A percentile compares a stretch with the other conserved stretches of the same genome.
Evolutionary conservation across 2,329 filamentous ascomycete species (phyloP).

Genomic region (Cercospora sesami): DNA sequence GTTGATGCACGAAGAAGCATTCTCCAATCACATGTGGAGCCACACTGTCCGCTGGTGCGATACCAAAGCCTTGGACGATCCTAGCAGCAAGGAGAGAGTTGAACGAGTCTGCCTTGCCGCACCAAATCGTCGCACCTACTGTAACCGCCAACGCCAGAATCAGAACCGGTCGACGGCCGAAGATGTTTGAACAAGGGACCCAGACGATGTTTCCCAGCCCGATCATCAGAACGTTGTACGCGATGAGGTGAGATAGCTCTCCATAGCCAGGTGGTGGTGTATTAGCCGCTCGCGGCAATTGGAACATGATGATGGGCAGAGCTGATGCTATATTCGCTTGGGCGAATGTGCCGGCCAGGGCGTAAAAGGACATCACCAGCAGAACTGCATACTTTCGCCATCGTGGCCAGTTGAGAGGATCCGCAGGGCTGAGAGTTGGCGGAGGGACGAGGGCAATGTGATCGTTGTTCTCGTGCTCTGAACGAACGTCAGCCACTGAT

Average conservation of each 20-base stretch:
- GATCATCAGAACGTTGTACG: slow-evolving; percentile 43
- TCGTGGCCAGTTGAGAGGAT: slow-evolving; percentile 44
- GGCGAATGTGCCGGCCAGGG: slow-evolving; percentile 43
- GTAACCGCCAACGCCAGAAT: slow-evolving; percentile 41
- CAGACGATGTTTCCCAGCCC: slow-evolving; percentile 45
- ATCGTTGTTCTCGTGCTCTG: slow-evolving; percentile 39
- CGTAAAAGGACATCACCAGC: slow-evolving; percentile 42
- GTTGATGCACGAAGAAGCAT: slow-evolving; percentile 46
- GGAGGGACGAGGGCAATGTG: slow-evolving; percentile 42
- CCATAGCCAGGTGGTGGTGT: slow-evolving; percentile 38
- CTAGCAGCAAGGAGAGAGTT: slow-evolving; percentile 42
- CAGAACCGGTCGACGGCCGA: slow-evolving; percentile 44
- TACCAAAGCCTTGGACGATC: slow-evolving; percentile 42
- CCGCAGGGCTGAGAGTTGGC: slow-evolving; percentile 43
- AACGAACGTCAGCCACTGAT: not conserved
- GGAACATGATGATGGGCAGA: slow-evolving; percentile 36
- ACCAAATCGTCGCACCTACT: slow-evolving; percentile 43
- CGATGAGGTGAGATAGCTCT: slow-evolving; percentile 41
- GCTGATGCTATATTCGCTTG: slow-evolving; percentile 41
- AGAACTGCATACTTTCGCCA: slow-evolving; percentile 42
- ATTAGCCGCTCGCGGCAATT: slow-evolving; percentile 13
- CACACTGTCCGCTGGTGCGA: slow-evolving; percentile 43
- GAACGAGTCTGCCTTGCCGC: slow-evolving; percentile 42
- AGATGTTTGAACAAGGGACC: slow-evolving; percentile 45
- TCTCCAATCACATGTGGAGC: slow-evolving; percentile 46